Evolutionary conservation across 2,329 filamentous ascomycete genomes (phyloP), one percentile per base, ranked within the genome.

Genomic region (Trichoderma guizhouense): DNA sequence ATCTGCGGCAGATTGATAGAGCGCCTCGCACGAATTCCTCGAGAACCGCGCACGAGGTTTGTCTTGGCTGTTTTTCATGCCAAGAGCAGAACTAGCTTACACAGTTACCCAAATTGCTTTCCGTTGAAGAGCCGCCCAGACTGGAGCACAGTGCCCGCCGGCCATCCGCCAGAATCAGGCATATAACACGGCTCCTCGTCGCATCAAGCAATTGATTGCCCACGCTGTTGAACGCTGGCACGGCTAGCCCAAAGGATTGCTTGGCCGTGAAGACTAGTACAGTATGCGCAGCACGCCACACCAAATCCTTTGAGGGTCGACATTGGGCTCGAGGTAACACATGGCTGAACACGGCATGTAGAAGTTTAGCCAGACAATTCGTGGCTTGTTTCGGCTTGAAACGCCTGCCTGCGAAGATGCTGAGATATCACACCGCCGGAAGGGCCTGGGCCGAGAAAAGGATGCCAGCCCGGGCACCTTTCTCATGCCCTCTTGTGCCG

Each of bases 401-500:
- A 69, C 66, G 66, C 53, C 15, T 60, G 36, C n/a, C 65, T 47
- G 66, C 66, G 26, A 68, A 68, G 34, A 58, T 68, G 24, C 65
- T 28, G 34, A 51, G 55, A 60, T 61, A 58, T 69, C 66, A 69
- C 66, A 69, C 66, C 66, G 66, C 66, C 66, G 24, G 47, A 51
- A 34, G 30, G 66, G 14, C 55, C 32, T 51, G 7, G 21, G 28
- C 53, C 36, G 39, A 51, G 47, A 57, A 30, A 26, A 34, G n/a
- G 55, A 47, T 21, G 26, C 55, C 26, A 32, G 9, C 7, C 11
- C 34, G 3, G 32, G 47, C 34, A 26, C 14, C 8, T 18, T 24
- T 5, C 53, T 24, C 39, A 34, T 11, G 32, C n/a, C 36, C 34
- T 47, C 36, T 60, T 34, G 26, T 34, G 34, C 26, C 39, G 36